Percentiles rank a stretch among this genome's conserved stretches.
phyloP scores from a whole-genome alignment of 345 rosid genomes.

The Lepidium aucheri region DNA sequence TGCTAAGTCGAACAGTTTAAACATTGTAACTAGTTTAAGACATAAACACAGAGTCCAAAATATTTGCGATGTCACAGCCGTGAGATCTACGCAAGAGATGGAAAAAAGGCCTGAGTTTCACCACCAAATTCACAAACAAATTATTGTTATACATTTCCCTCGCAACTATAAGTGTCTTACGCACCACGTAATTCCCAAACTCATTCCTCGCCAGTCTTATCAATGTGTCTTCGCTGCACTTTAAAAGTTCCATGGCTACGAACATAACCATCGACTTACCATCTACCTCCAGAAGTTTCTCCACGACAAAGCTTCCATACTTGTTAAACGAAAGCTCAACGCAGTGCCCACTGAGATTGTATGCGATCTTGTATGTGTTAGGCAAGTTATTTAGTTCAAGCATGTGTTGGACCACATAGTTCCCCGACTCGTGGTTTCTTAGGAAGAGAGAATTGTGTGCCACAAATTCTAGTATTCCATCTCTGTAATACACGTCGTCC shows the following conservation, averaged over 20 bases:
- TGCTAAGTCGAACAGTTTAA: no score
- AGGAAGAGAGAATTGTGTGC: background rate
- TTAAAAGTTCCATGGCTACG: background rate
- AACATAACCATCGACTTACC: background rate
- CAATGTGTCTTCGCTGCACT: background rate
- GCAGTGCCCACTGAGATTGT: background rate
- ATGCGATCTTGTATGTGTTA: background rate
- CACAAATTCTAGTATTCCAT: background rate
- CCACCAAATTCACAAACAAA: no score
- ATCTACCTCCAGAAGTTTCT: no score
- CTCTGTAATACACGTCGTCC: background rate
- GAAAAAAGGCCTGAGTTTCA: no score
- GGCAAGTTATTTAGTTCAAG: background rate
- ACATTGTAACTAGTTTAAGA: no score
- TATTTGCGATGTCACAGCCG: no score
- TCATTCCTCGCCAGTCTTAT: background rate
- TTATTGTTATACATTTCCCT: no score
- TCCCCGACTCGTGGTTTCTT: slow-evolving; percentile 1
- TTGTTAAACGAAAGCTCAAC: background rate
- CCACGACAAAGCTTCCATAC: background rate
- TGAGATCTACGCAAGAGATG: no score
- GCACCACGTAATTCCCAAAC: background rate
- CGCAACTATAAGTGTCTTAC: background rate
- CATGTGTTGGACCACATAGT: slow-evolving; percentile 4
- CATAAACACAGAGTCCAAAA: no score